Evolutionary conservation across 2,329 filamentous ascomycete species (phyloP), one percentile per base, ranked within the genome.

Genomic region (Boeremia lycopersici): DNA sequence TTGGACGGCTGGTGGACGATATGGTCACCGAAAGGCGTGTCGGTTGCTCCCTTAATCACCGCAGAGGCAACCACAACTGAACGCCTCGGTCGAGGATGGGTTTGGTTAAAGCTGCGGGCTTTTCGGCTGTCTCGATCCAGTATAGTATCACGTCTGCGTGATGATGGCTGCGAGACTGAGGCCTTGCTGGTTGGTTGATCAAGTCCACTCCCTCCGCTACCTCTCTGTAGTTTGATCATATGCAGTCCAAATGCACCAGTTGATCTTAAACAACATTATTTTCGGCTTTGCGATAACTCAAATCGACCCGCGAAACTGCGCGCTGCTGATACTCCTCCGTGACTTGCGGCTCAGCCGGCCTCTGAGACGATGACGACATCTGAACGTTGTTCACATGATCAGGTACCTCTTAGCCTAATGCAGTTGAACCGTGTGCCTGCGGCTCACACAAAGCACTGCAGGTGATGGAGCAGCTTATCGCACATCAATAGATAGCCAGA

Each of bases 331-430:
- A 42, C 35, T 34, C 12, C 60, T 60, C 61, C 66, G 63, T 73
- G 70, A 72, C 67, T 62, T 69, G 68, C 62, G 64, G 67, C 68
- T 68, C 61, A 64, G 50, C 55, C 54, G 59, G 57, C 38, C 48
- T 50, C 63, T 63, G 61, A 65, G 53, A 66, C 66, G 56, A 74
- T 73, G 70, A 72, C 70, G 70, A 65, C 70, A 55, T 55, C 46
- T 38, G 30, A 13, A 26, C 38, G 70, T 67, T 47, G 62, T 49
- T 57, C 55, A 47, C 56, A 45, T 67, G 62, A 65, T 55, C 46
- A 55, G 17, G 26, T n/a, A 33, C 19, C 45, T 49, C 38, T 19
- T 5, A 43, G 34, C 25, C 19, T 44, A 44, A 47, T 34, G 23
- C 38, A 40, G 53, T 31, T 48, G 48, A 19, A 45, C 41, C 19